Conservation (phyloP, 148 eudicot genomes). For the Vaccinium myrtillus region DNA sequence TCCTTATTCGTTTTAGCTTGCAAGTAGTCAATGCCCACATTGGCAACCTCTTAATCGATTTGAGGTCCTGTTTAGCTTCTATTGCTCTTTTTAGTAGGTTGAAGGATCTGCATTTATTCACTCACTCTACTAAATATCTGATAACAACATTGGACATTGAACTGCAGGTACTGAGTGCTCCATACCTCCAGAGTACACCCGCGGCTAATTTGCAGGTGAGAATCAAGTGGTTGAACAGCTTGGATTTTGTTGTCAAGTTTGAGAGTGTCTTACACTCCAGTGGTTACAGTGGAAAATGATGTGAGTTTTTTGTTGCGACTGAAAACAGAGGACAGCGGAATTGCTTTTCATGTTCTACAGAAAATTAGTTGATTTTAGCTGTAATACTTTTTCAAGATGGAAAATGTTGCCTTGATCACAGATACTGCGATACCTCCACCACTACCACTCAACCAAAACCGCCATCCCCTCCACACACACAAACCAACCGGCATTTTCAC, state of each 20-base stretch:
- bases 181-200: slow-evolving; percentile 57
- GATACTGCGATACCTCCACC: not conserved
- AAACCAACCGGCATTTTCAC: not conserved
- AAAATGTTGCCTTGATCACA: not conserved
- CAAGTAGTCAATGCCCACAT: not conserved
- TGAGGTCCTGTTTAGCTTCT: not conserved
- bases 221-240: slow-evolving; percentile 3
- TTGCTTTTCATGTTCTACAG: not conserved
- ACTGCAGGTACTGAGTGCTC: slow-evolving; percentile 79
- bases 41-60: not conserved
- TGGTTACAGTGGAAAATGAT: not conserved
- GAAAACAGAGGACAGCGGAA: not conserved
- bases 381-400: not conserved
- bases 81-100: not conserved
- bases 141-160: not conserved
- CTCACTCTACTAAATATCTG: not conserved
- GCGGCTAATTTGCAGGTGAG: slow-evolving; percentile 49
- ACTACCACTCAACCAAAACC: not conserved
- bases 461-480: not conserved
- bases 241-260: not conserved
- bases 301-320: not conserved
- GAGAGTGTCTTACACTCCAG: not conserved
- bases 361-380: not conserved
- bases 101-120: not conserved
- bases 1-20: not conserved